Evolutionary conservation across 1,284 basidiomycete species (phyloP).

Genomic region (Malassezia globosa): DNA sequence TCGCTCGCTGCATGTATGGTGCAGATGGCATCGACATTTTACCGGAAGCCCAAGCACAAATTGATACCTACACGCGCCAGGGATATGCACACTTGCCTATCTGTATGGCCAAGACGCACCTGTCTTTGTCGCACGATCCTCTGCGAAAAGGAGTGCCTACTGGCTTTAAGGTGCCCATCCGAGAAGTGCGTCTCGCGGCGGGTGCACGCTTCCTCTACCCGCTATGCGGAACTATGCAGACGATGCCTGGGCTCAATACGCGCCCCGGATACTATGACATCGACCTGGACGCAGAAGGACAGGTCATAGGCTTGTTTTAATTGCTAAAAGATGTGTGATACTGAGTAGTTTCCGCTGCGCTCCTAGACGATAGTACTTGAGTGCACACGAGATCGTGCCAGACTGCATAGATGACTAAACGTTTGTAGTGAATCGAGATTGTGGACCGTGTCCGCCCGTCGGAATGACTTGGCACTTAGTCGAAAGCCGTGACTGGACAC

Average conservation of each 20-base stretch:
- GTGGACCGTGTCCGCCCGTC: too few species aligned
- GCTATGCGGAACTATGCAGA: constrained; percentile 58
- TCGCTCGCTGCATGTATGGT: constrained; percentile 44
- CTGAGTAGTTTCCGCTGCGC: too few species aligned
- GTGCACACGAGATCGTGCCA: too few species aligned
- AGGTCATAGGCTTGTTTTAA: constrained; percentile 47
- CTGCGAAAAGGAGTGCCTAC: constrained; percentile 34
- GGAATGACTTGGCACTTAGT: too few species aligned
- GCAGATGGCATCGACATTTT: constrained; percentile 53
- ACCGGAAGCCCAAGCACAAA: constrained; percentile 61
- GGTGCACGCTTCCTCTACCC: constrained; percentile 95
- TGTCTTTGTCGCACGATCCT: constrained; percentile 38
- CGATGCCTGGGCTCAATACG: constrained; percentile 91
- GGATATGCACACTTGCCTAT: constrained; percentile 61
- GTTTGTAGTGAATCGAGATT: too few species aligned
- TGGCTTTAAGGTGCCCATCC: constrained; percentile 78
- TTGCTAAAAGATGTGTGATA: too few species aligned
- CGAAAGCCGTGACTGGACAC: too few species aligned
- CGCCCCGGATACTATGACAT: constrained; percentile 59
- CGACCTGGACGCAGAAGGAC: constrained; percentile 45
- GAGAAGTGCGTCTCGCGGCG: constrained; percentile 74
- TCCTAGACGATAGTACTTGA: too few species aligned
- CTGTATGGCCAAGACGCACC: constrained; percentile 95
- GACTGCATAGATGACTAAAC: too few species aligned
- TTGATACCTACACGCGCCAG: constrained; percentile 83